A percentile compares a stretch with the other conserved stretches of the same genome.
Evolutionary conservation across 805 yeast species (phyloP).

Genomic region (Yarrowia sp.): DNA sequence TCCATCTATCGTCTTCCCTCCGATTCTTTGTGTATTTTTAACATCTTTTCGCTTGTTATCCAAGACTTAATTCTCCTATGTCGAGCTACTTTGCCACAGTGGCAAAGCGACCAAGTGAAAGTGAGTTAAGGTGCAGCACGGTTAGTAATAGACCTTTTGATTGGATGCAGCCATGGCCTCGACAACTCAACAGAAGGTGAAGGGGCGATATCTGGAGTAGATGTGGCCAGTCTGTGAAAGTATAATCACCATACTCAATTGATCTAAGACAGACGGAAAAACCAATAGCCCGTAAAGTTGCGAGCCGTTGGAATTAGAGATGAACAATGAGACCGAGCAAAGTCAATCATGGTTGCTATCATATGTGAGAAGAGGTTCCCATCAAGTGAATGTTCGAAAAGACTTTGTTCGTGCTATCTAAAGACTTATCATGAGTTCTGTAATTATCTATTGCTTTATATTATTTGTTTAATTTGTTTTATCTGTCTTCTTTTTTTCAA

Average conservation of each 20-base stretch:
- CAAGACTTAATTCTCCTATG: neutral
- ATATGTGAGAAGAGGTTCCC: too few species aligned
- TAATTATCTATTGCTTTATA: too few species aligned
- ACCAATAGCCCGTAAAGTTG: constrained; percentile 21
- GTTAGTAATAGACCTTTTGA: constrained; percentile 14
- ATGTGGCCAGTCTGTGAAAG: neutral
- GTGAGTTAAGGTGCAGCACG: constrained; percentile 18
- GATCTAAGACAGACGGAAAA: constrained; percentile 1
- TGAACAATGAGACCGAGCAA: neutral
- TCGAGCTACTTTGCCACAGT: constrained; percentile 25
- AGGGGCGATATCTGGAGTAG: too few species aligned
- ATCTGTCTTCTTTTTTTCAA: neutral
- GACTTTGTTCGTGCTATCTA: too few species aligned
- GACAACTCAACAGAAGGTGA: neutral
- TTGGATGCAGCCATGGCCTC: neutral
- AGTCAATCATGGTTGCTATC: constrained; percentile 3
- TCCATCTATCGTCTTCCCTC: too few species aligned
- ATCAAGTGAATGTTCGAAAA: too few species aligned
- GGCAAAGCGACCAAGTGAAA: constrained; percentile 16
- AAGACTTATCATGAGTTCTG: too few species aligned
- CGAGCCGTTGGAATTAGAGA: constrained; percentile 3
- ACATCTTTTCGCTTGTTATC: neutral
- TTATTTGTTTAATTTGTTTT: too few species aligned
- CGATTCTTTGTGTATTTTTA: neutral
- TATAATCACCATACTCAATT: neutral